Base-by-base conservation (phyloP, 768 basidiomycete species). In the Astraeus odoratus region DNA sequence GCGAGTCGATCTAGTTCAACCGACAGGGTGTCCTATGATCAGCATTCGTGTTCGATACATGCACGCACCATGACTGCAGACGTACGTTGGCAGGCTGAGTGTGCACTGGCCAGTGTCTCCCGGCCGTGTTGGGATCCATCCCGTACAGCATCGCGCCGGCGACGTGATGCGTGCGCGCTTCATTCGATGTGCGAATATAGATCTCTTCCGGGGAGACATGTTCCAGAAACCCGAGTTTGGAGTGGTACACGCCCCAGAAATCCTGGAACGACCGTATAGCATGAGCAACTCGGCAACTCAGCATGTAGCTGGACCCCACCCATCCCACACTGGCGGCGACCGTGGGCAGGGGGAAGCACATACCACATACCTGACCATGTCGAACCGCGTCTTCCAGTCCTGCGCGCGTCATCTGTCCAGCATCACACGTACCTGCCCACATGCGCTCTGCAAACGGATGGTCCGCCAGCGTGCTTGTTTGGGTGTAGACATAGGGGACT, bases 1-100 rank as follows among this genome's bases (percentile, higher is more conserved):
- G 53, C 1, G 72, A 71, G 45, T 76, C 74, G 8, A 76, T 74
- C 74, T 75, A 26, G n/a, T n/a, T n/a, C n/a, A n/a, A n/a, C n/a
- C n/a, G n/a, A n/a, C n/a, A n/a, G n/a, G n/a, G n/a, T n/a, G n/a
- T n/a, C n/a, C n/a, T n/a, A n/a, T n/a, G n/a, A n/a, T n/a, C n/a
- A n/a, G n/a, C n/a, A n/a, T n/a, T n/a, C n/a, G n/a, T n/a, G n/a
- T n/a, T n/a, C n/a, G n/a, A n/a, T n/a, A n/a, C n/a, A n/a, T n/a
- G n/a, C n/a, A n/a, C n/a, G n/a, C n/a, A n/a, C n/a, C n/a, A n/a
- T n/a, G n/a, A n/a, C n/a, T n/a, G n/a, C 16, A 16, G 16, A 58
- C 69, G 48, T 18, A 72, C 72, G 16, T 65, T 64, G 10, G 61
- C 49, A 4, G 74, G 74, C 42, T 76, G 71, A 0, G 65, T 68